Evolutionary conservation across 1,284 basidiomycete species (phyloP), one percentile per base, ranked within the genome.

Genomic region (Austroboletus rostrupii): DNA sequence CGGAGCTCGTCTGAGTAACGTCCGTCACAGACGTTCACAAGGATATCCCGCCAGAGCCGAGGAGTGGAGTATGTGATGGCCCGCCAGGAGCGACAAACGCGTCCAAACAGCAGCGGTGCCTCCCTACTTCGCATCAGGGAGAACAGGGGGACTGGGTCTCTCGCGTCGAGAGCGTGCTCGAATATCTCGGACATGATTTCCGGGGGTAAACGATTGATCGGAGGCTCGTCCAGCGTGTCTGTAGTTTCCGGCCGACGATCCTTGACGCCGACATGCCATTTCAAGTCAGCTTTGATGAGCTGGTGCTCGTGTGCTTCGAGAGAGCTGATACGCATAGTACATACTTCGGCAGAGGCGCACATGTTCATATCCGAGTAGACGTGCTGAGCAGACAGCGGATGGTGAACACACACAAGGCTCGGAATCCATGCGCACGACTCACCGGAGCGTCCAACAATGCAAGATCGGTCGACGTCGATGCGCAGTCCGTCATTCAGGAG

Each of bases 101-200:
- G 56, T 6, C 62, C 64, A 10, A 66, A 54, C 16, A 63, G 19
- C 20, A 63, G 33, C 1, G 62, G 64, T 0, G 60, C 53, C 14
- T 48, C 52, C 29, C 26, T 54, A 39, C 11, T 23, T n/a, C 53
- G 49, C 17, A 32, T 32, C 20, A 26, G 28, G 4, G 52, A 28
- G n/a, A 55, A 47, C 12, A 45, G 11, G 28, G 23, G 16, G 12
- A 20, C 21, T 1, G 43, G 16, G 4, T 31, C 10, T 9, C 36
- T 21, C 2, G 7, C n/a, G 12, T 56, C 49, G 28, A 63, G 47
- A 42, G 59, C 61, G 13, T 39, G 47, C 45, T 60, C 59, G n/a
- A 64, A 65, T 19, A 64, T 57, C 33, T 60, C 53, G n/a, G 61
- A 59, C 14, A 64, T 39, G 17, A 66, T 45, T 36, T 64, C 61